phyloP scores from a whole-genome alignment of 305 asterid genomes.

The Plantago coronopus region DNA sequence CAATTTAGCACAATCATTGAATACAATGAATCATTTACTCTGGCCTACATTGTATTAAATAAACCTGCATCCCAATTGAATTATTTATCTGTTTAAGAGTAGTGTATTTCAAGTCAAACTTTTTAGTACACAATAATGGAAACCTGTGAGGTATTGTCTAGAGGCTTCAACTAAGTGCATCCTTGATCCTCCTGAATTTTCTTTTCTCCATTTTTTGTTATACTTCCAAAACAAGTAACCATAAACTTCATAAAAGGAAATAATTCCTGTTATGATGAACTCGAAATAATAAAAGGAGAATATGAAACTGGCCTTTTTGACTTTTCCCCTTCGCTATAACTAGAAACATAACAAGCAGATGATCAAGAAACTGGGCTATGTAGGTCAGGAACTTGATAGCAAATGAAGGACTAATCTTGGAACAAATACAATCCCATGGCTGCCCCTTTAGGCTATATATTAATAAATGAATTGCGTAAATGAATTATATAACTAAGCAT shows the following conservation, averaged over 20 bases:
- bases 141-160: background rate
- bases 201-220: no score
- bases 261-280: background rate
- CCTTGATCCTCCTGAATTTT: background rate
- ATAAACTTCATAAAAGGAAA: background rate
- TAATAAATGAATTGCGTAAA: background rate
- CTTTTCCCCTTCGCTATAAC: background rate
- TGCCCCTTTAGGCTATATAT: no score
- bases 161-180: background rate
- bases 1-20: background rate
- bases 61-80: conserved; percentile 7
- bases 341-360: background rate
- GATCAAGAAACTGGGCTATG: background rate
- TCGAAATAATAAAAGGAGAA: background rate
- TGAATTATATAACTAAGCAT: background rate
- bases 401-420: background rate
- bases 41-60: background rate
- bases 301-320: background rate
- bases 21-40: background rate
- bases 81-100: background rate
- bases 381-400: background rate
- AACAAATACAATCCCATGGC: background rate
- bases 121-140: background rate
- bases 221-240: background rate
- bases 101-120: background rate